Evolutionary conservation across 805 yeast genomes (phyloP).

Genomic region (Pichia thaimueangensis): DNA sequence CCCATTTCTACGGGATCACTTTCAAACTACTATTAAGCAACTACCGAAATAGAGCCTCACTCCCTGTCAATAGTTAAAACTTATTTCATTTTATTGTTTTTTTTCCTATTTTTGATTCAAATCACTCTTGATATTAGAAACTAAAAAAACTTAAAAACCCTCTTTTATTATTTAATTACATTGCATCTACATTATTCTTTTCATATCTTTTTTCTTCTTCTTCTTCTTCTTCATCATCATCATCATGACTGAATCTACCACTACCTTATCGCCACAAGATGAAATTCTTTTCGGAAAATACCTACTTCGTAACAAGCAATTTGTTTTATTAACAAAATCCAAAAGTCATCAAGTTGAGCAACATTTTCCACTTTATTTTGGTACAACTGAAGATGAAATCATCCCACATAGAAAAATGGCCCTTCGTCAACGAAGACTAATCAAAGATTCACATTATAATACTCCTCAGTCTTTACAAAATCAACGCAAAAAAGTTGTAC

Average conservation of each 20-base stretch:
- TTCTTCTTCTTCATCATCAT: neutral
- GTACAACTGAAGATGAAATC: constrained; percentile 29
- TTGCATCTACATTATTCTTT: too few species aligned
- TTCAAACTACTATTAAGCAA: too few species aligned
- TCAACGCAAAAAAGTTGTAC: neutral
- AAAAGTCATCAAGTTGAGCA: constrained; percentile 10
- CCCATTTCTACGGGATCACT: too few species aligned
- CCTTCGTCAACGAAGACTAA: constrained; percentile 19
- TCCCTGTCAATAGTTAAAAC: too few species aligned
- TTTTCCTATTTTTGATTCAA: too few species aligned
- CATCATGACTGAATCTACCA: too few species aligned
- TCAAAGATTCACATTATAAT: constrained; percentile 15
- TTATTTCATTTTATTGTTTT: too few species aligned
- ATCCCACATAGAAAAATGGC: constrained; percentile 20
- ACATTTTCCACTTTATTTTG: constrained; percentile 28
- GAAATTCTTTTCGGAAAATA: constrained; percentile 26
- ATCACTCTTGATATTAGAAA: too few species aligned
- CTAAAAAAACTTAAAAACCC: too few species aligned
- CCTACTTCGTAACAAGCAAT: constrained; percentile 16
- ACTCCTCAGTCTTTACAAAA: constrained; percentile 2
- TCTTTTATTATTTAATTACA: too few species aligned
- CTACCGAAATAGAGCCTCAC: too few species aligned
- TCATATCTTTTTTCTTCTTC: too few species aligned
- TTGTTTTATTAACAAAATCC: constrained; percentile 16
- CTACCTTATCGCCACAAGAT: constrained; percentile 15